phyloP scores from a whole-genome alignment of 2,329 filamentous ascomycete genomes.

The Venturiaceae sp. region DNA sequence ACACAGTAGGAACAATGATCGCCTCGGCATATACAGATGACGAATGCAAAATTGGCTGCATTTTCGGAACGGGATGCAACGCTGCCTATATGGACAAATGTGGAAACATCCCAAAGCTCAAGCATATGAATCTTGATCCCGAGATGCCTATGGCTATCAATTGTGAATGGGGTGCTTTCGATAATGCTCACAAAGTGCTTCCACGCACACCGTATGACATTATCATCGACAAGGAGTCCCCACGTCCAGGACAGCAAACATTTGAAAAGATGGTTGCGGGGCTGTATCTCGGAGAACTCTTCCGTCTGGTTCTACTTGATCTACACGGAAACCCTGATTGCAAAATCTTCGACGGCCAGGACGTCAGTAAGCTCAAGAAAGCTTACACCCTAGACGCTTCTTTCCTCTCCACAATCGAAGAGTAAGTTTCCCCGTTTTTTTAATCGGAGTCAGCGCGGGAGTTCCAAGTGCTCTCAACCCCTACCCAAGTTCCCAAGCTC shows the following conservation, averaged over 20 bases:
- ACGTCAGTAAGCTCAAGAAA: slow-evolving; percentile 70
- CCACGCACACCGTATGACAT: slow-evolving; percentile 81
- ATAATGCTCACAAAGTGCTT: slow-evolving; percentile 85
- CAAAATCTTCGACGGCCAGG: slow-evolving; percentile 75
- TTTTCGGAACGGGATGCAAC: slow-evolving; percentile 97
- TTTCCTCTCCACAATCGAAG: slow-evolving; percentile 87
- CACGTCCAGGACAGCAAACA: slow-evolving; percentile 84
- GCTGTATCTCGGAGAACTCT: slow-evolving; percentile 88
- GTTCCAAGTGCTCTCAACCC: no score
- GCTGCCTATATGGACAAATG: slow-evolving; percentile 96
- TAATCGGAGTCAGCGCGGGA: not conserved
- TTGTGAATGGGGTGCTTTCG: slow-evolving; percentile 96
- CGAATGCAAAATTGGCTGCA: slow-evolving; percentile 89
- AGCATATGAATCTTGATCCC: slow-evolving; percentile 77
- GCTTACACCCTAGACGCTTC: slow-evolving; percentile 86
- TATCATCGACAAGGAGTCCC: slow-evolving; percentile 82
- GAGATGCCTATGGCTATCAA: slow-evolving; percentile 91
- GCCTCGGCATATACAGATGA: slow-evolving; percentile 94
- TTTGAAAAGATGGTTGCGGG: slow-evolving; percentile 99
- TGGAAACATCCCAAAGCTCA: slow-evolving; percentile 86
- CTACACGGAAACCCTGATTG: slow-evolving; percentile 55
- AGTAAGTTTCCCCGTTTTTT: slow-evolving; percentile 38
- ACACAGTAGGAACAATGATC: slow-evolving; percentile 94
- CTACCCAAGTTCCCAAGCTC: no score
- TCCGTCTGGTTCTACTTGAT: slow-evolving; percentile 78